Evolutionary conservation across 495 filamentous ascomycete genomes (phyloP).

Genomic region (Bathelium albidoporum): DNA sequence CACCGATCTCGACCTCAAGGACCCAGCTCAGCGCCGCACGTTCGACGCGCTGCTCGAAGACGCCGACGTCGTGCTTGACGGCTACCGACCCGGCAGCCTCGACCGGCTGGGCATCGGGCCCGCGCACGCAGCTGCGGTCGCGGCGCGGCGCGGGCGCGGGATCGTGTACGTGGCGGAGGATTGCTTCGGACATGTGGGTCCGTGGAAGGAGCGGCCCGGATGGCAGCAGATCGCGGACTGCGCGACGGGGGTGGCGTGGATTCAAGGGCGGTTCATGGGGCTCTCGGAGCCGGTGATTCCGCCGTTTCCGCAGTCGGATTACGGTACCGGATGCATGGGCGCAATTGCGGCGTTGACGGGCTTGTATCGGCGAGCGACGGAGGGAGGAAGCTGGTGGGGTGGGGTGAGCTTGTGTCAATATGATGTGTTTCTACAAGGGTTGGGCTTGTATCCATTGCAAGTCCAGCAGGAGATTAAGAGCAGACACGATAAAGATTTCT

Average conservation of each 20-base stretch:
- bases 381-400: slow-evolving; percentile 28
- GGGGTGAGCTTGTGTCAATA: slow-evolving; percentile 45
- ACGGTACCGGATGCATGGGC: slow-evolving; percentile 50
- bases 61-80: slow-evolving; percentile 49
- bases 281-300: slow-evolving; percentile 60
- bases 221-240: slow-evolving; percentile 51
- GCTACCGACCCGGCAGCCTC: slow-evolving; percentile 43
- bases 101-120: slow-evolving; percentile 44
- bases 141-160: slow-evolving; percentile 35
- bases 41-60: slow-evolving; percentile 39
- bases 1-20: slow-evolving; percentile 39
- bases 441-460: slow-evolving; percentile 48
- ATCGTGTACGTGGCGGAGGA: slow-evolving; percentile 46
- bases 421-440: slow-evolving; percentile 54
- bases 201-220: slow-evolving; percentile 40
- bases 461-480: slow-evolving; percentile 47
- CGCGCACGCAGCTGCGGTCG: slow-evolving; percentile 40
- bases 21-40: slow-evolving; percentile 27
- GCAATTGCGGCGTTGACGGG: slow-evolving; percentile 28
- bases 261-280: slow-evolving; percentile 62
- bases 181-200: slow-evolving; percentile 48
- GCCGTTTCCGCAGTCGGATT: slow-evolving; percentile 74
- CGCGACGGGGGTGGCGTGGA: slow-evolving; percentile 16
- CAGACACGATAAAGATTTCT: slow-evolving; percentile 48
- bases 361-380: slow-evolving; percentile 26